These are phyloP conservation scores for Scedosporium apiospermum DNA, from an alignment of 2,329 filamentous ascomycete genomes.

Conservation along the genomic window DNA sequence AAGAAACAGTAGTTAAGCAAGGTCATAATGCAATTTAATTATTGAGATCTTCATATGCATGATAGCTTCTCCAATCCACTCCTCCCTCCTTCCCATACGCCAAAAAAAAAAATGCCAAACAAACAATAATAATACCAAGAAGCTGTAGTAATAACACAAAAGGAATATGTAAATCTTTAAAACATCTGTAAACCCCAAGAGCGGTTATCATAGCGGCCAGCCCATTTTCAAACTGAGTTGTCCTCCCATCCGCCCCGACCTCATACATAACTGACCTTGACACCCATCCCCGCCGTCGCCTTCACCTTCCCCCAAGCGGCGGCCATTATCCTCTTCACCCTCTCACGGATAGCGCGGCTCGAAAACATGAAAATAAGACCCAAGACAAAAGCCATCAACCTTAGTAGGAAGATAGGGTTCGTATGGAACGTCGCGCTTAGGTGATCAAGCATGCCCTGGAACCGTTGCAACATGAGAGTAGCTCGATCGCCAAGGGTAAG, in stretches of 20 bases:
- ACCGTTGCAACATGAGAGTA: constrained; percentile 40
- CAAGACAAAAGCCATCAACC: constrained; percentile 67
- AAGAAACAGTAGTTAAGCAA: constrained; percentile 5
- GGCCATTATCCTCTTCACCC: constrained; percentile 58
- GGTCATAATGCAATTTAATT: background rate
- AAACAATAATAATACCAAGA: constrained; percentile 1
- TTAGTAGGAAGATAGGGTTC: constrained; percentile 48
- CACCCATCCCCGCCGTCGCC: constrained; percentile 86
- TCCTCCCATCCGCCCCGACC: no score
- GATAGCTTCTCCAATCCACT: background rate
- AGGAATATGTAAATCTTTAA: background rate
- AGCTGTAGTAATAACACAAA: background rate
- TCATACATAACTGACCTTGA: constrained; percentile 94
- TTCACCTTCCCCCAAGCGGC: constrained; percentile 72
- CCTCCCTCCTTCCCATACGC: background rate
- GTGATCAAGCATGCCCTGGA: constrained; percentile 41
- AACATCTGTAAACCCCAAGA: no score
- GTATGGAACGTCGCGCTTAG: constrained; percentile 39
- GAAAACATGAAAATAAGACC: constrained; percentile 71
- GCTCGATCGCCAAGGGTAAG: constrained; percentile 37
- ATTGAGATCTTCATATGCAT: background rate
- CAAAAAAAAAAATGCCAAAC: constrained; percentile 1
- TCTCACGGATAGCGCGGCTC: constrained; percentile 63
- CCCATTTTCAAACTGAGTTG: no score
- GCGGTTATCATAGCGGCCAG: no score